These are phyloP conservation scores for Yamadazyma triangularis DNA, from an alignment of 1,139 yeast species.

Conservation along the genomic window DNA sequence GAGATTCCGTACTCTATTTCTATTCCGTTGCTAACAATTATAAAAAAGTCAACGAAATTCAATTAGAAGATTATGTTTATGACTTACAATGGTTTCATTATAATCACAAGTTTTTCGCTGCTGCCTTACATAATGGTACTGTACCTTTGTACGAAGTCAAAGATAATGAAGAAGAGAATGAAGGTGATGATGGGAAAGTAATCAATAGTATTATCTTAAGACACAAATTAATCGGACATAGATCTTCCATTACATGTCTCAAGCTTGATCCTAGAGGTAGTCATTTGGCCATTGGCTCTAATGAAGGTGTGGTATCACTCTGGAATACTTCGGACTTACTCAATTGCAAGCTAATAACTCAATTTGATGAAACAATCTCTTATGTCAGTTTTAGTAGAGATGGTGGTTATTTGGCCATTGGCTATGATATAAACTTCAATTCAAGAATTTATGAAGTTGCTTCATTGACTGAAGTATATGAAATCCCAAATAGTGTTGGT, in stretches of 20 bases:
- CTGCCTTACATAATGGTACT: constrained; percentile 40
- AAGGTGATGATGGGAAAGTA: constrained; percentile 10
- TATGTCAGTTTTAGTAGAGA: constrained; percentile 41
- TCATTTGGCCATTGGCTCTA: constrained; percentile 56
- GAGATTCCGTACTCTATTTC: constrained; percentile 26
- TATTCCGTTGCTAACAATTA: constrained; percentile 23
- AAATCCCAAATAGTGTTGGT: constrained; percentile 32
- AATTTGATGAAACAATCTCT: constrained; percentile 47
- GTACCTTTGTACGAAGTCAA: constrained; percentile 21
- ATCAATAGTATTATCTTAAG: constrained; percentile 18
- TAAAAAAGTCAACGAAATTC: constrained; percentile 19
- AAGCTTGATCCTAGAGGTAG: constrained; percentile 57
- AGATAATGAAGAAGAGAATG: constrained; percentile 4
- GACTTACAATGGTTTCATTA: constrained; percentile 36
- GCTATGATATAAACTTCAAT: constrained; percentile 39
- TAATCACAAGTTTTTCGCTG: constrained; percentile 24
- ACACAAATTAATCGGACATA: constrained; percentile 41
- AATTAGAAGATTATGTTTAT: constrained; percentile 26
- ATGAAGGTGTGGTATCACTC: constrained; percentile 64
- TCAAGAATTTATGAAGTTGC: constrained; percentile 36
- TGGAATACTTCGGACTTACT: constrained; percentile 52
- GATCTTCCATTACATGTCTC: constrained; percentile 49
- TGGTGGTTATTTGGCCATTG: constrained; percentile 41
- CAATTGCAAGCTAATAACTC: constrained; percentile 39
- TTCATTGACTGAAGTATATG: constrained; percentile 25